Conservation (phyloP, 2,329 filamentous ascomycete genomes). For the Trichophyton rubrum region DNA sequence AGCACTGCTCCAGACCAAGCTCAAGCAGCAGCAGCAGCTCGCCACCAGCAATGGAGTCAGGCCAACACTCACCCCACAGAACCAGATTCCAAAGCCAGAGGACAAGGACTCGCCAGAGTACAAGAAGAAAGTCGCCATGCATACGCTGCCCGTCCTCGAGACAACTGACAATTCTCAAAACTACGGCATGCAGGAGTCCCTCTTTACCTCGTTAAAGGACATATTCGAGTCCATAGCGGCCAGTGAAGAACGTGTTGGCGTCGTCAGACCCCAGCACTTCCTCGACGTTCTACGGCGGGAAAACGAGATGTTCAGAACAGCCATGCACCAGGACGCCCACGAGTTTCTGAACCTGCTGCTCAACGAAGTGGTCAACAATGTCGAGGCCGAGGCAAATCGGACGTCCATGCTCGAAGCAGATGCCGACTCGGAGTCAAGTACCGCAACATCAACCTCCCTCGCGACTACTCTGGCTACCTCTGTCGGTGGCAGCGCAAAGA, state of each 20-base stretch:
- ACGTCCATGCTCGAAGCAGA: constrained; percentile 21
- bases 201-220: constrained; percentile 90
- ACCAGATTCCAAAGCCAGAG: constrained; percentile 57
- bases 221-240: constrained; percentile 86
- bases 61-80: constrained; percentile 35
- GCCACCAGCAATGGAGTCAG: constrained; percentile 13
- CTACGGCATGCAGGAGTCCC: constrained; percentile 88
- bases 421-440: constrained; percentile 34
- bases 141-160: constrained; percentile 75
- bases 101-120: constrained; percentile 95
- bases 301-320: constrained; percentile 93
- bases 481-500: constrained; percentile 29
- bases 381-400: constrained; percentile 66
- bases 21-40: constrained; percentile 24
- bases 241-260: constrained; percentile 69
- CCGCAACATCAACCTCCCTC: constrained; percentile 34
- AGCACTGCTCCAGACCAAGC: constrained; percentile 36
- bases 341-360: constrained; percentile 89
- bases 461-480: constrained; percentile 22
- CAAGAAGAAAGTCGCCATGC: constrained; percentile 91
- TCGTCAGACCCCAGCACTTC: constrained; percentile 84
- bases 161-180: constrained; percentile 66
- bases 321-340: constrained; percentile 97
- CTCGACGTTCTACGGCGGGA: constrained; percentile 86
- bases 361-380: constrained; percentile 91